Evolutionary conservation across 2,329 filamentous ascomycete genomes (phyloP).

Genomic region (Amylocarpus encephaloides): DNA sequence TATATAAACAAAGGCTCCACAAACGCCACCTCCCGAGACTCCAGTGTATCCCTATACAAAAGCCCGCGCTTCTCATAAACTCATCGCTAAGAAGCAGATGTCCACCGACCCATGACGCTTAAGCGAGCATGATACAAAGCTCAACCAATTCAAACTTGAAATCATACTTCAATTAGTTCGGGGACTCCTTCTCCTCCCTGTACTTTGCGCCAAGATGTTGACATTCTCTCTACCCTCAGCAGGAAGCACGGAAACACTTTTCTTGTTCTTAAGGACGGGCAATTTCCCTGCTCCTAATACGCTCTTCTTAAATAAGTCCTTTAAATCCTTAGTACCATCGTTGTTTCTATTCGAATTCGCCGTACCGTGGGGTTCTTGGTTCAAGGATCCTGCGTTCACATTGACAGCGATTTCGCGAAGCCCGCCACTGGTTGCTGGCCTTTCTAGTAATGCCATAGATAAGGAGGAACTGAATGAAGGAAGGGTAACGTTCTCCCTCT

Average conservation of each 20-base stretch:
- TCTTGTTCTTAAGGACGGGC: slow-evolving; percentile 35
- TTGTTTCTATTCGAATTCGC: background rate
- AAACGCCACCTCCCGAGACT: no score
- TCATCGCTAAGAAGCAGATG: no score
- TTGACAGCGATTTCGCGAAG: slow-evolving; percentile 45
- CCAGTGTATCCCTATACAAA: no score
- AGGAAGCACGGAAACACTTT: slow-evolving; percentile 32
- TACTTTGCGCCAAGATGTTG: slow-evolving; percentile 22
- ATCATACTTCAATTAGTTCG: slow-evolving; percentile 9
- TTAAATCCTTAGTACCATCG: slow-evolving; percentile 11
- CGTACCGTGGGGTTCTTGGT: slow-evolving; percentile 7
- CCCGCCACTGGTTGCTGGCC: slow-evolving; percentile 34
- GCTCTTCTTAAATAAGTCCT: slow-evolving; percentile 24
- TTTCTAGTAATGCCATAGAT: slow-evolving; percentile 16
- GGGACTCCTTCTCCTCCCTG: slow-evolving; percentile 28
- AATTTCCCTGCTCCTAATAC: slow-evolving; percentile 33
- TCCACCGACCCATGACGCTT: no score
- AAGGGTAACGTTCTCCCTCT: slow-evolving; percentile 12
- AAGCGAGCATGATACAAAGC: no score
- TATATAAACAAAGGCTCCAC: no score
- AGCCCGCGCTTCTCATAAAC: no score
- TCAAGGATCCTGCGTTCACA: slow-evolving; percentile 36
- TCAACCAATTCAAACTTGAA: no score
- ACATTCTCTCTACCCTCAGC: slow-evolving; percentile 40
- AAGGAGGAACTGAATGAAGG: slow-evolving; percentile 6